Conservation (phyloP, 192 early-diverging fungal genomes). For the Linnemannia zychae region DNA sequence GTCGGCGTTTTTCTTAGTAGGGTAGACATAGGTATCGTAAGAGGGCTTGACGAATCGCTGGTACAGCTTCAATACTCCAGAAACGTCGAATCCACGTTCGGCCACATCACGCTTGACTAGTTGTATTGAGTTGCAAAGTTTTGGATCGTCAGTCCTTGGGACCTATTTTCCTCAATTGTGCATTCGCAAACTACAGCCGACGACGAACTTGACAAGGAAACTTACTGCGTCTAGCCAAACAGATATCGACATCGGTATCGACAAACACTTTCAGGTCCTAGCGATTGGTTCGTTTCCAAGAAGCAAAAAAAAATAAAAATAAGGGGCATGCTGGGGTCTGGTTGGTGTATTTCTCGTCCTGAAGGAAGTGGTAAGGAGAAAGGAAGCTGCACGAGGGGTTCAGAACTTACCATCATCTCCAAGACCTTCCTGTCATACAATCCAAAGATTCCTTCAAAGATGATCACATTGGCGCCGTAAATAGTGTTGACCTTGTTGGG, state of each 20-base stretch:
- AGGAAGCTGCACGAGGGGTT: not conserved
- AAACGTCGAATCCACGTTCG: slow-evolving; percentile 88
- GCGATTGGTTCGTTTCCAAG: not conserved
- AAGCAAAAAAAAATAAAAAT: not conserved
- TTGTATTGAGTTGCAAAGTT: not conserved
- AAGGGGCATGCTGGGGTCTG: not conserved
- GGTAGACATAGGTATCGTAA: slow-evolving; percentile 91
- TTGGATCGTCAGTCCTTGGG: not conserved
- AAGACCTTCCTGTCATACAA: slow-evolving; percentile 87
- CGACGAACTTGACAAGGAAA: not conserved
- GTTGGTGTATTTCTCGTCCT: not conserved
- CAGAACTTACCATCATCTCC: slow-evolving; percentile 79
- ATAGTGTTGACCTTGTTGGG: slow-evolving; percentile 75
- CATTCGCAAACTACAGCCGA: not conserved
- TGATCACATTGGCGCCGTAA: slow-evolving; percentile 96
- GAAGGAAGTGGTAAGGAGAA: not conserved
- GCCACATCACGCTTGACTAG: slow-evolving; percentile 91
- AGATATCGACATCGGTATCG: slow-evolving; percentile 94
- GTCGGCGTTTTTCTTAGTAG: slow-evolving; percentile 95
- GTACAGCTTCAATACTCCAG: slow-evolving; percentile 89
- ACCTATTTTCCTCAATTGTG: not conserved
- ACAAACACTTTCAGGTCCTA: slow-evolving; percentile 84
- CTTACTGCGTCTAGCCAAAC: slow-evolving; percentile 86
- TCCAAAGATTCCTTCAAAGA: slow-evolving; percentile 99
- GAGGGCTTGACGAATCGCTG: slow-evolving; percentile 94